Evolutionary conservation across 169 alveolate species (phyloP).

Genomic region (Plasmodium vinckei): DNA sequence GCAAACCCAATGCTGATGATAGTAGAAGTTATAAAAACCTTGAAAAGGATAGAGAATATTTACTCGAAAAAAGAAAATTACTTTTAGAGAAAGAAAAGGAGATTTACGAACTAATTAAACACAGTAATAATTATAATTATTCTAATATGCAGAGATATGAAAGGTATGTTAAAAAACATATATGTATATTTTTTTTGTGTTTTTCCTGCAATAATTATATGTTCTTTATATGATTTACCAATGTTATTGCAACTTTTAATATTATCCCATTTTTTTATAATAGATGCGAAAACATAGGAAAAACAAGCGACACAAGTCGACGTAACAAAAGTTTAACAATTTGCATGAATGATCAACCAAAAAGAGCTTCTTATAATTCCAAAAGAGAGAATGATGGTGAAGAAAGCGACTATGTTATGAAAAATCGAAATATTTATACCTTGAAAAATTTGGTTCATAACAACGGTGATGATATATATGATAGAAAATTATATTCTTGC

Average conservation of each 20-base stretch:
- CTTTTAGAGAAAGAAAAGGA: slow-evolving; percentile 64
- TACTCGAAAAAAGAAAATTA: slow-evolving; percentile 55
- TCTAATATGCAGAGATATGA: slow-evolving; percentile 30
- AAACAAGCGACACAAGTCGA: slow-evolving; percentile 29
- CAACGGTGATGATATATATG: slow-evolving; percentile 27
- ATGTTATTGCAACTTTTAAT: neutral
- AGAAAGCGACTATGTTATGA: slow-evolving; percentile 14
- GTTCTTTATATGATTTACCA: neutral
- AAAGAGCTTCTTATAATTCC: slow-evolving; percentile 21
- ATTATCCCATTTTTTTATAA: neutral
- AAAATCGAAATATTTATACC: slow-evolving; percentile 39
- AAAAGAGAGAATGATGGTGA: slow-evolving; percentile 34
- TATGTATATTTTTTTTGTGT: neutral
- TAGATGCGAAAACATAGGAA: slow-evolving; percentile 24
- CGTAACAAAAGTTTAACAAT: slow-evolving; percentile 62
- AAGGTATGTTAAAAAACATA: slow-evolving; percentile 29
- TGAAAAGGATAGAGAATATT: slow-evolving; percentile 71
- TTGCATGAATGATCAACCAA: slow-evolving; percentile 53
- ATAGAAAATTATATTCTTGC: slow-evolving; percentile 29
- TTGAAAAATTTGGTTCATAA: slow-evolving; percentile 42
- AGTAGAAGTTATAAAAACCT: slow-evolving; percentile 36
- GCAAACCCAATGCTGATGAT: slow-evolving; percentile 4
- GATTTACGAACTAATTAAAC: slow-evolving; percentile 33
- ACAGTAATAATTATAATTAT: slow-evolving; percentile 24
- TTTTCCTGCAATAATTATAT: neutral